Conservation (phyloP, 495 filamentous ascomycete genomes). For the Podospora comata region DNA sequence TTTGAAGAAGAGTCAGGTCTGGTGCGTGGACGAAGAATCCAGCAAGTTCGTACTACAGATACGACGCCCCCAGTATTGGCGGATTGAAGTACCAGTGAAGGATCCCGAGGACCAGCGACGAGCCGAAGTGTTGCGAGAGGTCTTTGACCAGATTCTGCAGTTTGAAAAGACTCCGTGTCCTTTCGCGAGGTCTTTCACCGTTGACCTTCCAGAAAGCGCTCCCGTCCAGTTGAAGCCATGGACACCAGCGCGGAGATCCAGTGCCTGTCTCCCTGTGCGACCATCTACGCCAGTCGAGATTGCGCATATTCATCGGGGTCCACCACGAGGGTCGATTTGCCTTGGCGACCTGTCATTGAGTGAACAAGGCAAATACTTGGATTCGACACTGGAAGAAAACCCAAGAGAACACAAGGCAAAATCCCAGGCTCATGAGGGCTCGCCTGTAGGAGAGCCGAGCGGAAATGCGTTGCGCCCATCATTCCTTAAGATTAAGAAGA, state of each 20-base stretch:
- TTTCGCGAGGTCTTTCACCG: slow-evolving; percentile 71
- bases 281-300: slow-evolving; percentile 29
- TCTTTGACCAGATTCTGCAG: slow-evolving; percentile 66
- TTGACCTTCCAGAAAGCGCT: slow-evolving; percentile 68
- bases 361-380: not conserved
- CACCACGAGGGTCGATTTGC: slow-evolving; percentile 17
- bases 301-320: slow-evolving; percentile 19
- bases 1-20: slow-evolving; percentile 81
- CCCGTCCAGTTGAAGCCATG: slow-evolving; percentile 67
- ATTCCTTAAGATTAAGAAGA: slow-evolving; percentile 22
- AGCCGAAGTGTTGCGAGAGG: slow-evolving; percentile 62
- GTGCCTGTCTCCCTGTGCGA: slow-evolving; percentile 25
- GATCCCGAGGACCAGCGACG: slow-evolving; percentile 56
- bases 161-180: slow-evolving; percentile 88
- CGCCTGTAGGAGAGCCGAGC: not conserved
- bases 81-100: slow-evolving; percentile 74
- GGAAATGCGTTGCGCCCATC: slow-evolving; percentile 8
- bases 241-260: slow-evolving; percentile 56
- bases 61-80: slow-evolving; percentile 75
- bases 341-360: slow-evolving; percentile 9
- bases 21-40: slow-evolving; percentile 82
- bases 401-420: not conserved
- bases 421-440: not conserved
- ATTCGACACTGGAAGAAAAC: not conserved
- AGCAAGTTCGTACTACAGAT: slow-evolving; percentile 79